Base-by-base conservation (phyloP, 371 early-diverging fungal species). In the Thermomucor indicae-seudaticae region DNA sequence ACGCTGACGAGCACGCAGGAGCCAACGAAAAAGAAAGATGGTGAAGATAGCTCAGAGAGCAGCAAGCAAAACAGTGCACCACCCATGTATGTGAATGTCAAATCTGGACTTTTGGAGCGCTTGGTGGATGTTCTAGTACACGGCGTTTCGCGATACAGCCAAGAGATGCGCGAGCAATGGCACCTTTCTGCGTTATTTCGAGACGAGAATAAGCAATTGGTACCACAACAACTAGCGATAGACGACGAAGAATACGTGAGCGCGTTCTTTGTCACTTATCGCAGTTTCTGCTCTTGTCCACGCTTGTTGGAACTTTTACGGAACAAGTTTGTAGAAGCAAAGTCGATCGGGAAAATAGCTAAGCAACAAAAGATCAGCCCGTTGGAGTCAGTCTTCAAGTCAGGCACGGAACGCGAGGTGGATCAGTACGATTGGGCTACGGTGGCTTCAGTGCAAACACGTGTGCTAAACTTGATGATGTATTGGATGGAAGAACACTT, bases 401-500 rank as follows among this genome's bases (percentile, higher is more conserved):
- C 16, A 2, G 23, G 31, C 14, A 37, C 41, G 0, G 17, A 34
- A 7, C 25, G 25, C n/a, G 12, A 25, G 19, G 31, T 16, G 1
- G 30, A 38, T 19, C 27, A 32, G 28, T 25, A 12, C 3, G 27
- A 37, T 24, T 79, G 79, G 81, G 65, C 65, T 37, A 43, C 47
- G 14, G 60, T 78, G 2, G 57, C 76, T 2, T 40, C 43, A 29
- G 62, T 73, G 16, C 79, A 80, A 35, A 53, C 59, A 1, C 67
- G 65, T 6, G 61, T 83, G 14, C 55, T 88, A 1, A 72, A 81
- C 38, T 47, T 85, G n/a, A 50, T 87, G 50, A 55, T 80, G 29
- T 81, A 81, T 50, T 90, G 90, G 90, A 49, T 85, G 10, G 61
- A 67, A 27, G 62, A 75, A 20, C 80, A 83, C 50, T 72, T 81